Evolutionary conservation across 345 rosid genomes (phyloP).

Genomic region (Toxicodendron radicans): DNA sequence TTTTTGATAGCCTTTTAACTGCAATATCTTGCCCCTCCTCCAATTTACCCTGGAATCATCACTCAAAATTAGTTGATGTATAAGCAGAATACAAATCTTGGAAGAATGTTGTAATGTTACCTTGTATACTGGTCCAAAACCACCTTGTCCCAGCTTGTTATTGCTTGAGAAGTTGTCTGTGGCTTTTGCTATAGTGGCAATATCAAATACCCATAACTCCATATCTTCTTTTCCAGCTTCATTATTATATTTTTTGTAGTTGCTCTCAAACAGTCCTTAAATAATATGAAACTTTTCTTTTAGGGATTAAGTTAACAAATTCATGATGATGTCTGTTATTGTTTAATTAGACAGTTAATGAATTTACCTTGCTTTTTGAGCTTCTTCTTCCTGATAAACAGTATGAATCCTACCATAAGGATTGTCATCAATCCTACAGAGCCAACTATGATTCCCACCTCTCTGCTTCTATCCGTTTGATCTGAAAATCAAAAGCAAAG

Average conservation of each 20-base stretch:
- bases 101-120: conserved; percentile 2
- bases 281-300: conserved; percentile 17
- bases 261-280: background rate
- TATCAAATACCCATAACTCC: conserved; percentile 25
- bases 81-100: background rate
- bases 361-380: conserved; percentile 9
- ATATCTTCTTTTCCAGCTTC: conserved; percentile 2
- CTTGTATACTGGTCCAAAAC: conserved; percentile 38
- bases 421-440: background rate
- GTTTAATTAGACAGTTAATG: background rate
- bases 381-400: background rate
- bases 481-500: conserved; percentile 5
- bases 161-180: conserved; percentile 24
- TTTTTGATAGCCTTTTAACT: conserved; percentile 20
- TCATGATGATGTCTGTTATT: too few species aligned
- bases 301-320: background rate
- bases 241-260: too few species aligned
- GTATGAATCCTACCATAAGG: conserved; percentile 1
- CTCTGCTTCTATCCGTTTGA: background rate
- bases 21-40: conserved; percentile 16
- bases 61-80: background rate
- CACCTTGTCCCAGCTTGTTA: conserved; percentile 36
- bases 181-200: conserved; percentile 17
- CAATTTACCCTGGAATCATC: conserved; percentile 13
- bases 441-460: conserved; percentile 1